A percentile compares a stretch with the other conserved stretches of the same genome.
Conservation (phyloP, 441 rosid genomes). For the Monsonia emarginata region DNA sequence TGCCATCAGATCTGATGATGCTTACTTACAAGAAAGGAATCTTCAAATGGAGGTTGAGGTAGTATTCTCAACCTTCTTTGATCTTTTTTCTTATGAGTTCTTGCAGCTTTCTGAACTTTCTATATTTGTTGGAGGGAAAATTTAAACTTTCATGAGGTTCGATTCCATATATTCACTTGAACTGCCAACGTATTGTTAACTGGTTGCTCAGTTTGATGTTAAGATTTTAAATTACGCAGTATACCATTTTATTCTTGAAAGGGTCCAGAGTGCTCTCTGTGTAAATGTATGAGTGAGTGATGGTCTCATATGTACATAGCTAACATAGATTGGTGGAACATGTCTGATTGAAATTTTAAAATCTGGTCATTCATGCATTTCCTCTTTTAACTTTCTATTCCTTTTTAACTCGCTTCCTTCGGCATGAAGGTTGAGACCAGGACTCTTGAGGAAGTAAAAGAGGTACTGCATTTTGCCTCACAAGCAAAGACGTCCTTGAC, state of each 20-base stretch:
- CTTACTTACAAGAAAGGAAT: constrained; percentile 46
- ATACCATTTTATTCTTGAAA: too few relatives aligned
- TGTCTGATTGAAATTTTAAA: too few relatives aligned
- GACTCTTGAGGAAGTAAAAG: constrained; percentile 67
- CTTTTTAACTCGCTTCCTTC: background rate
- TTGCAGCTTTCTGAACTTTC: background rate
- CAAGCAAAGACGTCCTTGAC: constrained; percentile 48
- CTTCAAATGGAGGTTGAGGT: constrained; percentile 90
- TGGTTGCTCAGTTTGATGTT: too few relatives aligned
- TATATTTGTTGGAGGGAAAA: background rate
- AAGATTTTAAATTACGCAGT: too few relatives aligned
- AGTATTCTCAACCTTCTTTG: constrained; percentile 16
- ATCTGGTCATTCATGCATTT: too few relatives aligned
- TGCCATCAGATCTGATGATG: constrained; percentile 65
- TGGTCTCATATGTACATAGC: too few relatives aligned
- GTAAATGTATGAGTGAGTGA: too few relatives aligned
- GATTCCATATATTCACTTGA: too few relatives aligned
- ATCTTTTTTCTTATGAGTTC: background rate
- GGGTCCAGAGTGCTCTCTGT: too few relatives aligned
- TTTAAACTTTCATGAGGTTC: constrained; percentile 3
- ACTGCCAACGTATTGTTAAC: too few relatives aligned
- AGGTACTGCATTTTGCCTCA: constrained; percentile 52
- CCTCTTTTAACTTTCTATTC: background rate
- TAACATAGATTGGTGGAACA: too few relatives aligned
- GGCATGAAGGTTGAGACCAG: constrained; percentile 63